Evolutionary conservation across 306 rosid species (phyloP), one percentile per base, ranked within the genome.

Genomic region (Malus fusca): DNA sequence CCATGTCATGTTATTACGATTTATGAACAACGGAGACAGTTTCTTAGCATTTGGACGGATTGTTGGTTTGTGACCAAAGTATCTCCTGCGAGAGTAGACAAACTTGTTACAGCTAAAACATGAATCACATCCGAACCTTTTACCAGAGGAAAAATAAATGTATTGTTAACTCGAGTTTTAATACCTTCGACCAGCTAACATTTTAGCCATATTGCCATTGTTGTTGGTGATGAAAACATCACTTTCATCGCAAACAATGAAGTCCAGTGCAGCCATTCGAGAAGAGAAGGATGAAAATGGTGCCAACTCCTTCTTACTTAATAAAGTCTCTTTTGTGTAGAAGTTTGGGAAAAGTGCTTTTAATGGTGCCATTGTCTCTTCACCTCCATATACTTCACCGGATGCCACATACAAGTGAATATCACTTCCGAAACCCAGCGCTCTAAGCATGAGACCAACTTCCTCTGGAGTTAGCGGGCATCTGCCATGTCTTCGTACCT

Each of bases 161-260:
- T 28, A 13, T 25, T 2, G 44, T 25, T 73, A 31, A 42, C 44
- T 68, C 9, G 0, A 43, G 10, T 48, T 22, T 74, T 23, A 9
- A 65, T 82, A 88, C 98, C 98, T 94, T 71, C 96, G 79, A 75
- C 98, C 98, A 26, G 98, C 97, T 77, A 94, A 82, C 59, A 94
- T 94, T 85, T 82, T 90, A 22, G 98, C 98, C 98, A 94, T 94
- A 78, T 94, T 94, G 11, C 98, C 98, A n/a, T 94, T 94, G 85
- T 94, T 94, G 82, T 94, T 94, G 58, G 97, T 79, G 78, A 88
- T 88, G 26, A 94, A 92, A 75, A 94, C 97, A 64, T 88, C 91
- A 58, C 98, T 94, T 75, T 88, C 89, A 61, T 91, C 97, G 21
- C 90, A 90, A 64, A 91, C 97, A 40, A 84, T 77, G 76, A 76